A percentile compares a stretch with the other conserved stretches of the same genome.
These are phyloP conservation scores for Corynespora cassiicola DNA, from an alignment of 2,329 filamentous ascomycete species.

Conservation along the genomic window DNA sequence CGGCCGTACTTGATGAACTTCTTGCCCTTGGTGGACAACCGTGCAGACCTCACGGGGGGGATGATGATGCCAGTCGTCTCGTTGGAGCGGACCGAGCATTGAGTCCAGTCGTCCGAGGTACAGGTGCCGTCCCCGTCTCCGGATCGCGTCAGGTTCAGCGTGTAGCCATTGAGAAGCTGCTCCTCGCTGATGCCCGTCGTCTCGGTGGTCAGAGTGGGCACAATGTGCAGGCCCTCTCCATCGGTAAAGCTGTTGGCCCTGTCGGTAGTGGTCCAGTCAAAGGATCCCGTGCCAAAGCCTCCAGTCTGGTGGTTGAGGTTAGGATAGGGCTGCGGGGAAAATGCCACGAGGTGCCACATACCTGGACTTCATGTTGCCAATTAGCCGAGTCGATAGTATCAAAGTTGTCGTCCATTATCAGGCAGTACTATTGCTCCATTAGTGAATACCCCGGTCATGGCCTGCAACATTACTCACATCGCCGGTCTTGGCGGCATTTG, in stretches of 20 bases:
- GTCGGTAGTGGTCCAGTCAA: constrained; percentile 74
- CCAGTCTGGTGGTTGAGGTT: constrained; percentile 53
- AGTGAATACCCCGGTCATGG: background rate
- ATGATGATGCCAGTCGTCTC: constrained; percentile 76
- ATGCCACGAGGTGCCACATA: constrained; percentile 33
- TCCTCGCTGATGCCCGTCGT: constrained; percentile 69
- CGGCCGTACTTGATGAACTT: constrained; percentile 80
- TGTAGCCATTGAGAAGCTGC: constrained; percentile 64
- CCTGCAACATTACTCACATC: constrained; percentile 10
- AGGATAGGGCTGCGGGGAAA: background rate
- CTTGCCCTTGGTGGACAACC: constrained; percentile 75
- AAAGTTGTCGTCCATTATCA: constrained; percentile 64
- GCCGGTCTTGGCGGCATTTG: constrained; percentile 17
- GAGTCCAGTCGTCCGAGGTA: constrained; percentile 62
- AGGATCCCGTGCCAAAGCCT: constrained; percentile 73
- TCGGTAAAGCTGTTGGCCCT: constrained; percentile 77
- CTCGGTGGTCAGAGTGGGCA: constrained; percentile 72
- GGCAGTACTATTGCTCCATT: constrained; percentile 20
- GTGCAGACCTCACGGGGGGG: constrained; percentile 76
- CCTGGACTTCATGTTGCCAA: constrained; percentile 76
- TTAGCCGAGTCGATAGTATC: constrained; percentile 63
- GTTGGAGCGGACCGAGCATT: constrained; percentile 77
- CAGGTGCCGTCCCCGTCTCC: constrained; percentile 62
- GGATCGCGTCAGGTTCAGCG: constrained; percentile 31
- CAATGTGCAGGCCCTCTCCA: constrained; percentile 73